phyloP scores from a whole-genome alignment of 805 yeast genomes.

The Wickerhamiella kurtzmanii region DNA sequence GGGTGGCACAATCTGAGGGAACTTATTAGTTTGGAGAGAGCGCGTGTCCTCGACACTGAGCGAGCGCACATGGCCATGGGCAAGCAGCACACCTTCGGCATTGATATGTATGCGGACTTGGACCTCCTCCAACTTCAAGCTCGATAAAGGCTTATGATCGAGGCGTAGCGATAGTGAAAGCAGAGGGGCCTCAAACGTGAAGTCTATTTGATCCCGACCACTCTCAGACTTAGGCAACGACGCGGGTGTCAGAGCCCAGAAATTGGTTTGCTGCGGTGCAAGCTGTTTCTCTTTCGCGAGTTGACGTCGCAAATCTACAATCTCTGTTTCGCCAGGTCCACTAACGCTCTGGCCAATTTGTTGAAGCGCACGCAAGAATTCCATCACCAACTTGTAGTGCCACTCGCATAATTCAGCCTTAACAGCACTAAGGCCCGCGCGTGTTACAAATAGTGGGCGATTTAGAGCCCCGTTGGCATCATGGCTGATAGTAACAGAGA shows the following conservation, averaged over 20 bases:
- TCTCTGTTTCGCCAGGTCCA: slow-evolving; percentile 36
- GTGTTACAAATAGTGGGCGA: slow-evolving; percentile 38
- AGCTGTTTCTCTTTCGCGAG: slow-evolving; percentile 17
- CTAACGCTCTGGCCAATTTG: slow-evolving; percentile 38
- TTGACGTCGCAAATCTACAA: slow-evolving; percentile 21
- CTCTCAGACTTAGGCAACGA: neutral
- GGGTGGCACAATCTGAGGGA: slow-evolving; percentile 69
- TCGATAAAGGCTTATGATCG: slow-evolving; percentile 33
- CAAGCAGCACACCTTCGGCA: slow-evolving; percentile 40
- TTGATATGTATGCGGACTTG: slow-evolving; percentile 39
- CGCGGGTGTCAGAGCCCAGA: slow-evolving; percentile 8
- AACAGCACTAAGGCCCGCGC: slow-evolving; percentile 50
- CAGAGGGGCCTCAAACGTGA: slow-evolving; percentile 16
- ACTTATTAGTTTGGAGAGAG: slow-evolving; percentile 46
- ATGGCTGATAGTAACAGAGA: slow-evolving; percentile 6
- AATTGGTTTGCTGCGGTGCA: slow-evolving; percentile 9
- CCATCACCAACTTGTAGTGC: slow-evolving; percentile 47
- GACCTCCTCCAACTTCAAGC: slow-evolving; percentile 46
- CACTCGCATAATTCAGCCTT: slow-evolving; percentile 56
- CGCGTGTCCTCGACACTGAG: slow-evolving; percentile 71
- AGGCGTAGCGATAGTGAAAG: slow-evolving; percentile 9
- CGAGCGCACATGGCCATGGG: slow-evolving; percentile 54
- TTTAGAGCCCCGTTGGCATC: slow-evolving; percentile 15
- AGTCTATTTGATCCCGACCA: slow-evolving; percentile 3
- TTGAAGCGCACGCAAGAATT: slow-evolving; percentile 43